A percentile compares a stretch with the other conserved stretches of the same genome.
These are phyloP conservation scores for Combretum micranthum DNA, from an alignment of 345 rosid species.

Conservation along the genomic window DNA sequence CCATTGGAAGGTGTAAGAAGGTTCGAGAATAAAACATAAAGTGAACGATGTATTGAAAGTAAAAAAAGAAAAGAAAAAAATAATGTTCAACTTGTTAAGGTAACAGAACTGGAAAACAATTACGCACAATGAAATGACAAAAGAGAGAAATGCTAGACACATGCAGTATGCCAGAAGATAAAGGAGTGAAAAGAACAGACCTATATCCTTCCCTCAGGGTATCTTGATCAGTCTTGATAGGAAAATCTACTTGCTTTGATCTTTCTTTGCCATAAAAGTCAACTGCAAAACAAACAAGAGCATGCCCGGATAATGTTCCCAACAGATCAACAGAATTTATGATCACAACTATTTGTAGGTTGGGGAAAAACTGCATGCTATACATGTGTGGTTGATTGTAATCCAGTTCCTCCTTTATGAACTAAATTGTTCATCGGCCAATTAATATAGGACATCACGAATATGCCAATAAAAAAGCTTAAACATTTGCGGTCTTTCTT, in stretches of 20 bases:
- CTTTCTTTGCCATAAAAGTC: constrained; percentile 63
- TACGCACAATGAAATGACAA: background rate
- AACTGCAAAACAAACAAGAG: constrained; percentile 31
- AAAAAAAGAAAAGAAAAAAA: no score
- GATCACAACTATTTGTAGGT: background rate
- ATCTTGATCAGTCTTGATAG: constrained; percentile 72
- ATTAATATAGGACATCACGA: constrained; percentile 39
- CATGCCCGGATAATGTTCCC: background rate
- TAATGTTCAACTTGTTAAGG: no score
- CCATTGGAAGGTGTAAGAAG: no score
- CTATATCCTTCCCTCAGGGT: constrained; percentile 86
- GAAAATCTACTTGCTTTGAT: constrained; percentile 35
- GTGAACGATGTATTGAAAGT: no score
- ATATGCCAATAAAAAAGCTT: constrained; percentile 30
- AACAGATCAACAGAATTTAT: background rate
- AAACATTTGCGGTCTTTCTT: constrained; percentile 3
- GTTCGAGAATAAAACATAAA: no score
- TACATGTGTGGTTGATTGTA: constrained; percentile 48
- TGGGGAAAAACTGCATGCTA: no score
- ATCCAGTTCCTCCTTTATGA: constrained; percentile 59
- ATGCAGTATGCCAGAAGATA: background rate
- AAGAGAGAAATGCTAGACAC: background rate
- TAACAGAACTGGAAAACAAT: no score
- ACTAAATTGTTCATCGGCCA: constrained; percentile 65
- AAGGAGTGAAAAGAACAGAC: constrained; percentile 24